phyloP scores from a whole-genome alignment of 352 stramenopile genomes.

The Phytopythium litorale region DNA sequence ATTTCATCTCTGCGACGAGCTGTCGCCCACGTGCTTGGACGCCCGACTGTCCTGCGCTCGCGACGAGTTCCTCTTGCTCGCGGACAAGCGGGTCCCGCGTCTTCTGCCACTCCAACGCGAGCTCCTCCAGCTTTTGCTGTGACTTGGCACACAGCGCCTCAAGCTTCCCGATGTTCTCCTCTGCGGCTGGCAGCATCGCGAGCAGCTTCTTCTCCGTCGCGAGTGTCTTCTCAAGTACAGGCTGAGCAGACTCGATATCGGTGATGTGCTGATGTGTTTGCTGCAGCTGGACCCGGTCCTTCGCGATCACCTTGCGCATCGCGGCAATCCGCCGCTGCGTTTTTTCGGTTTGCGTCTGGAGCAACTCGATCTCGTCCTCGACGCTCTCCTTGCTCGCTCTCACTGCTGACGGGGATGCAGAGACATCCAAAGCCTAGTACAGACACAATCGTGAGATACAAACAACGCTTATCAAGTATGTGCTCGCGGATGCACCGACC shows the following conservation, averaged over 20 bases:
- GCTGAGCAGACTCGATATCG: conserved; percentile 21
- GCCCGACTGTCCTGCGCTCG: conserved; percentile 34
- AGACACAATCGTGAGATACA: background rate
- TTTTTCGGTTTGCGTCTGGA: conserved; percentile 29
- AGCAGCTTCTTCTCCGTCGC: conserved; percentile 51
- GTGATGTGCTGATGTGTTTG: conserved; percentile 28
- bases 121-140: conserved; percentile 39
- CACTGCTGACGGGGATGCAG: background rate
- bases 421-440: background rate
- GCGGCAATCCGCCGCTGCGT: conserved; percentile 30
- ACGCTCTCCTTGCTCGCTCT: conserved; percentile 6
- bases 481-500: background rate
- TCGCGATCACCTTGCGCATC: conserved; percentile 38
- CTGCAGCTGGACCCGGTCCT: conserved; percentile 22
- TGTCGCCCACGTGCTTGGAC: conserved; percentile 50
- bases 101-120: conserved; percentile 49
- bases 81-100: conserved; percentile 40
- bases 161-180: conserved; percentile 66
- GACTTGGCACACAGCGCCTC: conserved; percentile 58
- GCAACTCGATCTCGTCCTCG: conserved; percentile 21
- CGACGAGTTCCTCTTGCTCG: conserved; percentile 35
- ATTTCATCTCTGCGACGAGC: conserved; percentile 68
- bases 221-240: conserved; percentile 45
- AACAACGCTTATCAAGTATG: background rate
- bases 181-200: conserved; percentile 55